phyloP scores from a whole-genome alignment of 1,139 yeast species.

The Kazachstania sp. region DNA sequence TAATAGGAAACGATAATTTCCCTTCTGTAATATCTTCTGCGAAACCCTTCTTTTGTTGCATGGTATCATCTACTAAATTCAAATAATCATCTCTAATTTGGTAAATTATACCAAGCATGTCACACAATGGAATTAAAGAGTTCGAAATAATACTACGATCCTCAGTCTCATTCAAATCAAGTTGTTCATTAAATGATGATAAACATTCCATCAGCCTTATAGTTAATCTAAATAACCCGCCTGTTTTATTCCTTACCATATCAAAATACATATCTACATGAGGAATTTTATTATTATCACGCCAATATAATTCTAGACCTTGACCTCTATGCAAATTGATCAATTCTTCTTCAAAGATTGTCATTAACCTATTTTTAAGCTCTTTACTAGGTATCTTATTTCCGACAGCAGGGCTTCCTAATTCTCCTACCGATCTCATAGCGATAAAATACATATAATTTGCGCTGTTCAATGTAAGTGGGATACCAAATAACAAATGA shows the following conservation, averaged over 20 bases:
- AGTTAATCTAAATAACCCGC: slow-evolving; percentile 74
- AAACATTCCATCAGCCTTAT: slow-evolving; percentile 50
- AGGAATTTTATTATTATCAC: slow-evolving; percentile 57
- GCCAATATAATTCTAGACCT: slow-evolving; percentile 81
- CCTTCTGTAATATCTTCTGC: slow-evolving; percentile 90
- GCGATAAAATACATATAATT: slow-evolving; percentile 77
- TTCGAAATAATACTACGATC: slow-evolving; percentile 1
- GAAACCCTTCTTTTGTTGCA: slow-evolving; percentile 62
- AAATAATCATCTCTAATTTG: slow-evolving; percentile 79
- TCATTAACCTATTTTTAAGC: slow-evolving; percentile 6
- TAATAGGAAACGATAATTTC: slow-evolving; percentile 74
- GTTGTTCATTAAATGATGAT: slow-evolving; percentile 2
- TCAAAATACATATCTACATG: slow-evolving; percentile 55
- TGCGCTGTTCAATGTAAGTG: slow-evolving; percentile 75
- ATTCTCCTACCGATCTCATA: slow-evolving; percentile 31
- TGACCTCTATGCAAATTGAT: slow-evolving; percentile 79
- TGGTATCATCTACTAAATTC: slow-evolving; percentile 48
- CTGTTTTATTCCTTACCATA: slow-evolving; percentile 86
- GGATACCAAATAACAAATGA: slow-evolving; percentile 65
- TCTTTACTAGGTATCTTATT: not conserved
- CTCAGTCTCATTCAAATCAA: no score
- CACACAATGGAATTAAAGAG: slow-evolving; percentile 52
- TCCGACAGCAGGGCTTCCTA: not conserved
- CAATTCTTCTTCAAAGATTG: slow-evolving; percentile 58
- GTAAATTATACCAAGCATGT: slow-evolving; percentile 68